phyloP scores from a whole-genome alignment of 23 red algal species.

The Gracilaria domingensis region DNA sequence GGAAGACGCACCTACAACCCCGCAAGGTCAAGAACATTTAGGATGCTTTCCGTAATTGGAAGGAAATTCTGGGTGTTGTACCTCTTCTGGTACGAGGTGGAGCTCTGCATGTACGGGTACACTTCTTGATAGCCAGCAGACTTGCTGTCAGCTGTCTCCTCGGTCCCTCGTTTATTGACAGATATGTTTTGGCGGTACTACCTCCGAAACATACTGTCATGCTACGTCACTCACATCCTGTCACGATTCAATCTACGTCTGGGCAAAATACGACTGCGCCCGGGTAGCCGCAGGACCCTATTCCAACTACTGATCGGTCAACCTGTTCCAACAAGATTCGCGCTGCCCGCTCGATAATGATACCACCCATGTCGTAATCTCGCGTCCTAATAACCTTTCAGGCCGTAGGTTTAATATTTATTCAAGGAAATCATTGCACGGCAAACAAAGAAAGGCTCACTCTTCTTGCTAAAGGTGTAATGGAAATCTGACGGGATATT shows the following conservation, averaged over 20 bases:
- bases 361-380: too few species aligned
- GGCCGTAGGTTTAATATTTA: background rate
- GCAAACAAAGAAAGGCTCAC: too few species aligned
- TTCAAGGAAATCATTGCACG: background rate
- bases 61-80: too few species aligned
- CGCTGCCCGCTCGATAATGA: too few species aligned
- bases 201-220: background rate
- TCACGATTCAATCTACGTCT: background rate
- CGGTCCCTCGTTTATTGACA: conserved; percentile 26
- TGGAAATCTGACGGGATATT: background rate
- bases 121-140: background rate
- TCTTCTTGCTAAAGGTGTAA: too few species aligned
- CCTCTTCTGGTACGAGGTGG: conserved; percentile 4
- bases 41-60: too few species aligned
- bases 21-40: too few species aligned
- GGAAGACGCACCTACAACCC: too few species aligned
- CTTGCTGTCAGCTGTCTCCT: conserved; percentile 4
- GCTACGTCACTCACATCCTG: too few species aligned
- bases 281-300: background rate
- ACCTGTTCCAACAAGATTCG: too few species aligned
- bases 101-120: too few species aligned
- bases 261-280: background rate
- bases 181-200: background rate
- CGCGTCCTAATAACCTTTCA: background rate
- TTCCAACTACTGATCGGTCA: too few species aligned